Conservation (phyloP, 352 stramenopile species). For the Phytophthora pluvialis region DNA sequence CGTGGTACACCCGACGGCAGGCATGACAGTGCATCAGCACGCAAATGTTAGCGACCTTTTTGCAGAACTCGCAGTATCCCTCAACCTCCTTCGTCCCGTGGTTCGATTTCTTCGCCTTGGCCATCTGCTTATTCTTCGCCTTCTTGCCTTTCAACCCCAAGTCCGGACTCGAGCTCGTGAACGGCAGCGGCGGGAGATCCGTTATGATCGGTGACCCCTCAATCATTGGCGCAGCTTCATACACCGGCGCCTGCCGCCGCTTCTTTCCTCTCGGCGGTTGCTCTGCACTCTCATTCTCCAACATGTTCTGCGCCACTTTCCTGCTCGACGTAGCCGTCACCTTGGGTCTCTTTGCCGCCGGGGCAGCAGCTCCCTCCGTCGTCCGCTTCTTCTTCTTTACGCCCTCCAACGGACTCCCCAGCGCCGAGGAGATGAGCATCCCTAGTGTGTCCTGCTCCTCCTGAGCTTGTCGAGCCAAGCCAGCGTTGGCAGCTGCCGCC, state of each 20-base stretch:
- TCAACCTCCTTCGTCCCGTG: constrained; percentile 7
- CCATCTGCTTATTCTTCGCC: not conserved
- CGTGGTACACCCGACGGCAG: constrained; percentile 54
- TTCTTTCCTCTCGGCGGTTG: constrained; percentile 28
- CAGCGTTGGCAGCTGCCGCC: constrained; percentile 20
- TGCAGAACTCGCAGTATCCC: constrained; percentile 52
- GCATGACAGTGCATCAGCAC: constrained; percentile 44
- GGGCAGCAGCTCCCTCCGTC: not conserved
- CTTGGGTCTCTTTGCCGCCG: constrained; percentile 10
- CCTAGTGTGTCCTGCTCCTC: constrained; percentile 13
- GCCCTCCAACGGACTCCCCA: not conserved
- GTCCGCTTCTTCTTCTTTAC: constrained; percentile 24
- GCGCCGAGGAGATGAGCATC: constrained; percentile 7
- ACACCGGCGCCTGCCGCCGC: constrained; percentile 19
- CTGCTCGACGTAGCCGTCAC: not conserved
- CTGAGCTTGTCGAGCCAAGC: constrained; percentile 22
- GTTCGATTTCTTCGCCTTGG: constrained; percentile 18
- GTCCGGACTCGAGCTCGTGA: constrained; percentile 25
- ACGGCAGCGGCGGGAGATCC: constrained; percentile 42
- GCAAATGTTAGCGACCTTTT: constrained; percentile 39
- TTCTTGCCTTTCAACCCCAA: constrained; percentile 14
- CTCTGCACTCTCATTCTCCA: constrained; percentile 1
- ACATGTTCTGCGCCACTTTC: constrained; percentile 7
- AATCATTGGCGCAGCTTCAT: constrained; percentile 9
- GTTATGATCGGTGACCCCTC: constrained; percentile 36